Evolutionary conservation across 495 filamentous ascomycete genomes (phyloP), one percentile per base, ranked within the genome.

Genomic region (Bryoglossum gracile): DNA sequence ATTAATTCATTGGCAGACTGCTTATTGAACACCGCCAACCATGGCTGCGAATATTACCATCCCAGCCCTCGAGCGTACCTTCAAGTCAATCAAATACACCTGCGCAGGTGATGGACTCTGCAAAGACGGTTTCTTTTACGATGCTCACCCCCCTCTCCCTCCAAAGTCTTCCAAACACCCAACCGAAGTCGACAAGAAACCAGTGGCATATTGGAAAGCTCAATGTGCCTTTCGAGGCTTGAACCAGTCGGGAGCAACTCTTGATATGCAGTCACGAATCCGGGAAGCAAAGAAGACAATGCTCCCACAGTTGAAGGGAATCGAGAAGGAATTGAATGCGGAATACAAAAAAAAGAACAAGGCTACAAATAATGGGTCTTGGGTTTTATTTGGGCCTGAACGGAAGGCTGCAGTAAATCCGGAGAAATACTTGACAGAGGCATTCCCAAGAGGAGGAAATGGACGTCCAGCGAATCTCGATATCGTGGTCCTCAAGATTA

Each of bases 161-260:
- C 39, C 39, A 8, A 51, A 45, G 32, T 16, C 41, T 8, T 11
- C 21, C n/a, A 45, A 51, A 51, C 14, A 32, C 18, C 16, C 22
- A 18, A 32, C 33, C 13, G 40, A 26, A 28, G 13, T 44, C 14
- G 19, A 51, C 13, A 51, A 45, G 48, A 38, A 44, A 30, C 19
- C 19, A 10, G 21, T 33, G 1, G 36, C 34, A 41, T 41, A 30
- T 19, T 54, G 51, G 51, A 54, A 54, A 30, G 44, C 44, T 16
- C 51, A 54, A 48, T 48, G 44, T 30, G 43, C 35, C 2, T 54
- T 54, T 23, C 26, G 51, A 13, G 44, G 44, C 8, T 19, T 48
- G 28, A 48, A 48, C 24, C 51, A 47, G 14, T 18, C 38, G 14
- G 43, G 44, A 1, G 24, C 44, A 9, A 48, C 48, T 21, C 24